These are phyloP conservation scores for Aegilops umbellulata DNA, from an alignment of 176 grass and related monocot species.

Conservation along the genomic window DNA sequence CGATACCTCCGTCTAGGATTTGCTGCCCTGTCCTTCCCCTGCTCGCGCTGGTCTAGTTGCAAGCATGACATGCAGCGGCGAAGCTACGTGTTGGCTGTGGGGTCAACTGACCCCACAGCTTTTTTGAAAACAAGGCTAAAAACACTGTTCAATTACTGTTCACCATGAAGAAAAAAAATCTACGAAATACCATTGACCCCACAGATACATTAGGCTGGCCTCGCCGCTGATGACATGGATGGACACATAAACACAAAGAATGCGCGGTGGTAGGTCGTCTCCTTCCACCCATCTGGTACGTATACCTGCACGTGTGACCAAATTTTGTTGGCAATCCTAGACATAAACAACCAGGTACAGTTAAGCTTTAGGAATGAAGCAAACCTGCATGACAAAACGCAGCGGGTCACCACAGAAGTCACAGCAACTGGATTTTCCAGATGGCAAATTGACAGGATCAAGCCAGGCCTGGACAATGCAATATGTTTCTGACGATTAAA, in stretches of 20 bases:
- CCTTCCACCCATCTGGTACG: constrained; percentile 39
- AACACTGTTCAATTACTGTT: no score
- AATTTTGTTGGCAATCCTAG: background rate
- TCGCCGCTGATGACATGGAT: constrained; percentile 72
- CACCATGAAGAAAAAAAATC: no score
- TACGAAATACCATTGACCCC: no score
- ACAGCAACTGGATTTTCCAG: constrained; percentile 42
- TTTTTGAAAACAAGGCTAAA: no score
- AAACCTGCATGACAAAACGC: constrained; percentile 80
- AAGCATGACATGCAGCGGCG: constrained; percentile 82
- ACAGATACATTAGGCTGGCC: no score
- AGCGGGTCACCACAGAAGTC: constrained; percentile 73
- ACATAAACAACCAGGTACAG: background rate
- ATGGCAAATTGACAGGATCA: constrained; percentile 67
- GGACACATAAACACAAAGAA: constrained; percentile 84
- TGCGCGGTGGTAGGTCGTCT: constrained; percentile 59
- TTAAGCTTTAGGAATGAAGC: background rate
- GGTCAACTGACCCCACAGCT: no score
- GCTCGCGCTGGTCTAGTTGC: constrained; percentile 72
- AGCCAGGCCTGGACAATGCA: constrained; percentile 54
- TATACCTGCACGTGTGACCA: constrained; percentile 47
- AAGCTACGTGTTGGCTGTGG: no score
- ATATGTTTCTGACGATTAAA: background rate
- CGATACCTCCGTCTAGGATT: constrained; percentile 62
- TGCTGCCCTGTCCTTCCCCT: constrained; percentile 56